These are phyloP conservation scores for Penicillium coffeae DNA, from an alignment of 495 filamentous ascomycete genomes.

Conservation along the genomic window DNA sequence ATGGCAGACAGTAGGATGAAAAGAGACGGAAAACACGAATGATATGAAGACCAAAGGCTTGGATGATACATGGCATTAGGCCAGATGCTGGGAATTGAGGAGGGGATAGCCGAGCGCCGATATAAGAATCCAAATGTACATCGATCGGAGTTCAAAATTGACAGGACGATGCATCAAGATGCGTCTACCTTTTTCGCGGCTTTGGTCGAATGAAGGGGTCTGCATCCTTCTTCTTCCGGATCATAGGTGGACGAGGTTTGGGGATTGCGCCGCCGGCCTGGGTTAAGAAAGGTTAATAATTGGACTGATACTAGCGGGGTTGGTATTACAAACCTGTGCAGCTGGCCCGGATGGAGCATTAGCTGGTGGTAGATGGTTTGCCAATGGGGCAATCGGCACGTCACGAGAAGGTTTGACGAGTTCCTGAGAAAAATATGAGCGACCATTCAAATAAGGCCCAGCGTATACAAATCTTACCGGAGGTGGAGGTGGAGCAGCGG, in stretches of 20 bases:
- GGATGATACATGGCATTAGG: too few species aligned
- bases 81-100: too few species aligned
- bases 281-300: constrained; percentile 11
- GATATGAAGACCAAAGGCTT: too few species aligned
- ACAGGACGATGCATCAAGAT: background rate
- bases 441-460: too few species aligned
- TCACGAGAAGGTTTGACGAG: constrained; percentile 41
- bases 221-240: constrained; percentile 45
- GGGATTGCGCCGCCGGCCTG: constrained; percentile 10
- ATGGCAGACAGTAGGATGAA: too few species aligned
- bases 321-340: background rate
- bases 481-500: constrained; percentile 9
- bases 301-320: background rate
- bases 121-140: too few species aligned
- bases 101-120: too few species aligned
- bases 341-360: background rate
- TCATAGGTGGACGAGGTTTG: constrained; percentile 30
- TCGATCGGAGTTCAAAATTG: too few species aligned
- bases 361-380: constrained; percentile 7
- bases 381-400: constrained; percentile 24
- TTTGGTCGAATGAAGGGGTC: constrained; percentile 54
- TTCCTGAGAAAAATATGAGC: constrained; percentile 17
- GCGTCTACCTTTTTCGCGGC: constrained; percentile 16
- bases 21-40: too few species aligned
- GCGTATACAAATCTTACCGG: too few species aligned